Conservation (phyloP, 164 flowering plant genomes). For the Pachysandra terminalis region DNA sequence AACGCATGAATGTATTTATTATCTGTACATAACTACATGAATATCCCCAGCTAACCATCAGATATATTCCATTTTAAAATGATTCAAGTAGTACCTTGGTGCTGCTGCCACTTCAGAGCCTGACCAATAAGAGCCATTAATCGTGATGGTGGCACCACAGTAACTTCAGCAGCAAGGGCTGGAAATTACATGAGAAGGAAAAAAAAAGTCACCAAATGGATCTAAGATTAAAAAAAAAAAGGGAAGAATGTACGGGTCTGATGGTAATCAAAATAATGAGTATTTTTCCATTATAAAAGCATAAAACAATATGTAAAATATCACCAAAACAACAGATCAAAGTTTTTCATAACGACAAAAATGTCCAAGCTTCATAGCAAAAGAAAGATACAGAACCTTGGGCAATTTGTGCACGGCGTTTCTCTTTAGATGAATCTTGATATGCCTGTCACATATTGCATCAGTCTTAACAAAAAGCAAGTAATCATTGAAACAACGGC, state of each 20-base stretch:
- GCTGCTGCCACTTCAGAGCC: slow-evolving; percentile 99
- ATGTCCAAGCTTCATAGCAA: neutral
- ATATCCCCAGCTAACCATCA: neutral
- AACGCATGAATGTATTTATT: neutral
- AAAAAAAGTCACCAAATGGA: no score
- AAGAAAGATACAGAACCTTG: slow-evolving; percentile 61
- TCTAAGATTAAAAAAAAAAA: no score
- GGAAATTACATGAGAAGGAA: slow-evolving; percentile 23
- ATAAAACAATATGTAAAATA: neutral
- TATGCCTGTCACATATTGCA: slow-evolving; percentile 57
- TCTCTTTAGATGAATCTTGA: slow-evolving; percentile 94
- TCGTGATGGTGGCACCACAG: slow-evolving; percentile 93
- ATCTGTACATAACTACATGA: no score
- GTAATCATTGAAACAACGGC: neutral
- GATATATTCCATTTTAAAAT: neutral
- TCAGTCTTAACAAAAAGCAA: neutral
- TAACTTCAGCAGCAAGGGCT: slow-evolving; percentile 92
- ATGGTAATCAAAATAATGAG: no score
- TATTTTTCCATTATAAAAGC: no score
- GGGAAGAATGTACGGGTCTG: no score
- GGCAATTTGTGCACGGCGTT: slow-evolving; percentile 92
- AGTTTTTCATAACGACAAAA: neutral
- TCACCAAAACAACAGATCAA: no score
- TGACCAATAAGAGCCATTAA: slow-evolving; percentile 98
- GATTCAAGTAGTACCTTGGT: slow-evolving; percentile 63